Conservation (phyloP, 2,329 filamentous ascomycete species). For the Ophiostoma ulmi region DNA sequence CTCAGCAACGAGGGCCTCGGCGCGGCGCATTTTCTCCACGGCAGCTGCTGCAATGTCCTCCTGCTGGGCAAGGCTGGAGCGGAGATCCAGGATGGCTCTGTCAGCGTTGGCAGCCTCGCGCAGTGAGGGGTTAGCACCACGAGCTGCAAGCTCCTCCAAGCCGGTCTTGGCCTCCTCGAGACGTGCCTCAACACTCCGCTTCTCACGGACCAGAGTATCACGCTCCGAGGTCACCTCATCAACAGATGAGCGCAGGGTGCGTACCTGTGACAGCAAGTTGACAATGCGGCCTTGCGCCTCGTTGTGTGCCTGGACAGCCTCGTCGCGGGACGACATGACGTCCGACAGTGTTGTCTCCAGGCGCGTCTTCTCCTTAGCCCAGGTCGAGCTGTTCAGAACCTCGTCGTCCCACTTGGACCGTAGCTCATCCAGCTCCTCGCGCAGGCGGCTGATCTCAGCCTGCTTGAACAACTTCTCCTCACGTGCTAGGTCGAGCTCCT, state of each 20-base stretch:
- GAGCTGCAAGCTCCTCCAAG: slow-evolving; percentile 79
- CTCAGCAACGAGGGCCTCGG: slow-evolving; percentile 80
- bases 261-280: slow-evolving; percentile 81
- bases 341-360: slow-evolving; percentile 86
- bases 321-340: slow-evolving; percentile 84
- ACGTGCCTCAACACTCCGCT: slow-evolving; percentile 79
- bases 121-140: slow-evolving; percentile 78
- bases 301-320: slow-evolving; percentile 87
- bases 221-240: slow-evolving; percentile 84
- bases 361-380: slow-evolving; percentile 95
- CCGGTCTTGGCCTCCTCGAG: slow-evolving; percentile 82
- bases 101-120: slow-evolving; percentile 86
- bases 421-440: slow-evolving; percentile 93
- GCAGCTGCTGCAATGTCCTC: slow-evolving; percentile 89
- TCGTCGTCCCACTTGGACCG: slow-evolving; percentile 98
- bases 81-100: slow-evolving; percentile 72
- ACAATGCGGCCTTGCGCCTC: slow-evolving; percentile 93
- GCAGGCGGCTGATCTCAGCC: slow-evolving; percentile 76
- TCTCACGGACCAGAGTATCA: slow-evolving; percentile 79
- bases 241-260: slow-evolving; percentile 72
- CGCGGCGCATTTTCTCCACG: slow-evolving; percentile 93
- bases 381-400: slow-evolving; percentile 93
- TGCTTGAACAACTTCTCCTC: slow-evolving; percentile 84
- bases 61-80: slow-evolving; percentile 81
- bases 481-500: slow-evolving; percentile 87